Evolutionary conservation across 148 eudicot species (phyloP).

Genomic region (Arctostaphylos glauca): DNA sequence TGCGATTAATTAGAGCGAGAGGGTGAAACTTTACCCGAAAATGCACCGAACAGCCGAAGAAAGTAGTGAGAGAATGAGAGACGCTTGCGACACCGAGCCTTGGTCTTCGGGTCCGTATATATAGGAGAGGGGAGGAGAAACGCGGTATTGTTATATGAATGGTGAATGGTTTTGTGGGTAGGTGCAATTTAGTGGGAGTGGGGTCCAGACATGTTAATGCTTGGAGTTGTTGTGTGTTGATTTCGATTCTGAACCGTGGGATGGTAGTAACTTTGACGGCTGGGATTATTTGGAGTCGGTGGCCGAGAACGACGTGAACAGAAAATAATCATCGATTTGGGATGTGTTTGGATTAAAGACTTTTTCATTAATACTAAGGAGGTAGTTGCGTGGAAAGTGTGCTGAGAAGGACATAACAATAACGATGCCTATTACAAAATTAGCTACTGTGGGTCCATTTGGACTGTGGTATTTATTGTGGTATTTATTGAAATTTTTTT

Average conservation of each 20-base stretch:
- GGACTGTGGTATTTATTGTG: too few relatives aligned
- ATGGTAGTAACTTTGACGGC: not conserved
- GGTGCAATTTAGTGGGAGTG: too few relatives aligned
- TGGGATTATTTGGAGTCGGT: constrained; percentile 12
- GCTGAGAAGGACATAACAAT: too few relatives aligned
- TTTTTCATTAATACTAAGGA: too few relatives aligned
- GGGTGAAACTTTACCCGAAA: not conserved
- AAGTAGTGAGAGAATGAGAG: not conserved
- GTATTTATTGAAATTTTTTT: too few relatives aligned
- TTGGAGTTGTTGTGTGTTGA: not conserved
- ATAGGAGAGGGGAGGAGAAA: not conserved
- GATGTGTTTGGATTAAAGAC: too few relatives aligned
- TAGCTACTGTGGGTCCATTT: too few relatives aligned
- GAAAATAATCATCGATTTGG: not conserved
- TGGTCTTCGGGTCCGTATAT: not conserved
- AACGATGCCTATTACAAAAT: too few relatives aligned
- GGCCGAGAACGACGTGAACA: not conserved
- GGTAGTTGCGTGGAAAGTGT: too few relatives aligned
- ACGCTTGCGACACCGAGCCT: not conserved
- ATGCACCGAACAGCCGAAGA: not conserved
- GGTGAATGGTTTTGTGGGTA: too few relatives aligned
- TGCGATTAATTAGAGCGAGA: not conserved
- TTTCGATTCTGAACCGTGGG: not conserved
- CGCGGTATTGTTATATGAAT: not conserved
- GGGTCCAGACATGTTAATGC: not conserved